Percentiles rank a stretch among this genome's conserved stretches.
These are phyloP conservation scores for Ceratocystis harringtonii DNA, from an alignment of 2,329 filamentous ascomycete genomes.

Conservation along the genomic window DNA sequence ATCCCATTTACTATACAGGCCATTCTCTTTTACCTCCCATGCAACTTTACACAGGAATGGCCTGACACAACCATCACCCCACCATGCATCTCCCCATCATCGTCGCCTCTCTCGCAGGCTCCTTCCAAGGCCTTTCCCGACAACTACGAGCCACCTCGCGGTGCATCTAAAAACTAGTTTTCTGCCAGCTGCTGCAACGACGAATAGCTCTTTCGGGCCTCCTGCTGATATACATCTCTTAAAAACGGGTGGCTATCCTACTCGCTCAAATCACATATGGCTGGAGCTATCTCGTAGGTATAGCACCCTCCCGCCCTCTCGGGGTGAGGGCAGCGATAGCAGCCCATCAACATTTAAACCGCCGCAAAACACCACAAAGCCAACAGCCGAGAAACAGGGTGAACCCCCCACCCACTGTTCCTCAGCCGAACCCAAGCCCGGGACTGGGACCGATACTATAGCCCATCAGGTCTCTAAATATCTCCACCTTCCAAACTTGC, in stretches of 20 bases:
- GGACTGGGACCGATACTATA: conserved; percentile 28
- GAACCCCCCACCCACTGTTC: neutral
- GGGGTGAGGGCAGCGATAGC: neutral
- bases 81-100: conserved; percentile 2
- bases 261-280: neutral
- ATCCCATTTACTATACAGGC: neutral
- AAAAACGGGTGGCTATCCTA: neutral
- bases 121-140: neutral
- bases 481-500: conserved; percentile 48
- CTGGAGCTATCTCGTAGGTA: neutral
- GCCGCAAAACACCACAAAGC: neutral
- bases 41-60: neutral
- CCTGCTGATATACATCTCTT: neutral
- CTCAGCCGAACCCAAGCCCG: neutral
- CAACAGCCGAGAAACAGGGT: neutral
- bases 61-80: conserved; percentile 4
- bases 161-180: neutral
- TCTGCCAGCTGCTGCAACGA: neutral
- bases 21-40: neutral
- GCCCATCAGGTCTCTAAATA: conserved; percentile 43
- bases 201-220: neutral
- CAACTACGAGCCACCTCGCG: neutral
- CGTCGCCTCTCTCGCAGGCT: neutral
- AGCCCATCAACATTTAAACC: neutral
- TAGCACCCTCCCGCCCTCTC: neutral